A percentile compares a stretch with the other conserved stretches of the same genome.
phyloP scores from a whole-genome alignment of 2,329 filamentous ascomycete species.

The Fusarium devonianum region DNA sequence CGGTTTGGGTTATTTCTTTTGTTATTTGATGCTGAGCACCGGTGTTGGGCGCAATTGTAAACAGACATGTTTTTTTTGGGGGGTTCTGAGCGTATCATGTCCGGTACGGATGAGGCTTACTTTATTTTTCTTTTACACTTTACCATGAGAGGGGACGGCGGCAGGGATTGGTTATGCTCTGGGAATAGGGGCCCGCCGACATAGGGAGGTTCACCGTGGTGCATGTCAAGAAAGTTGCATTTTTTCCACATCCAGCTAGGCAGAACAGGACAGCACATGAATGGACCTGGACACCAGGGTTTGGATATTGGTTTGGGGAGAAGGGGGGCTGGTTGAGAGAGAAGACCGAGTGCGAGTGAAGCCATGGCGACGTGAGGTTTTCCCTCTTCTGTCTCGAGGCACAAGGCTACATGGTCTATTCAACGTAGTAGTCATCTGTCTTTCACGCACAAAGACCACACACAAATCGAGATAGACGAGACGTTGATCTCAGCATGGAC shows the following conservation, averaged over 20 bases:
- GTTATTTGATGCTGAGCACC: constrained; percentile 43
- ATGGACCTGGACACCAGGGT: constrained; percentile 21
- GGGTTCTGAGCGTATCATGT: constrained; percentile 26
- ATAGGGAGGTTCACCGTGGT: constrained; percentile 25
- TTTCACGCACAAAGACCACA: constrained; percentile 2
- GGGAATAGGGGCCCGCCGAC: constrained; percentile 14
- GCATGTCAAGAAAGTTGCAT: constrained; percentile 26
- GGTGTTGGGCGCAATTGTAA: constrained; percentile 45
- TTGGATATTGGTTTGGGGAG: constrained; percentile 22
- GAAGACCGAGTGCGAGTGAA: background rate
- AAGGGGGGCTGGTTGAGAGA: background rate
- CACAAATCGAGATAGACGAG: constrained; percentile 22
- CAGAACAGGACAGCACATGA: constrained; percentile 28
- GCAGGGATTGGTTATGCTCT: constrained; percentile 19
- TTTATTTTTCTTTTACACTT: constrained; percentile 5
- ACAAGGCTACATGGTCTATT: background rate
- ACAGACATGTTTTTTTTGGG: constrained; percentile 30
- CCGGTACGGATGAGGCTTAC: constrained; percentile 11
- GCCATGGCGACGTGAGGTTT: background rate
- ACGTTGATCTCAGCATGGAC: constrained; percentile 13
- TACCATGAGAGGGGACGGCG: constrained; percentile 9
- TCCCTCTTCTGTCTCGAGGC: background rate
- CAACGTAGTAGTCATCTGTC: constrained; percentile 14
- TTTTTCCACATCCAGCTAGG: constrained; percentile 23
- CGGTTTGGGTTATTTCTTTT: constrained; percentile 38